Conservation (phyloP, 768 basidiomycete species). For the Daedaleopsis nitida region DNA sequence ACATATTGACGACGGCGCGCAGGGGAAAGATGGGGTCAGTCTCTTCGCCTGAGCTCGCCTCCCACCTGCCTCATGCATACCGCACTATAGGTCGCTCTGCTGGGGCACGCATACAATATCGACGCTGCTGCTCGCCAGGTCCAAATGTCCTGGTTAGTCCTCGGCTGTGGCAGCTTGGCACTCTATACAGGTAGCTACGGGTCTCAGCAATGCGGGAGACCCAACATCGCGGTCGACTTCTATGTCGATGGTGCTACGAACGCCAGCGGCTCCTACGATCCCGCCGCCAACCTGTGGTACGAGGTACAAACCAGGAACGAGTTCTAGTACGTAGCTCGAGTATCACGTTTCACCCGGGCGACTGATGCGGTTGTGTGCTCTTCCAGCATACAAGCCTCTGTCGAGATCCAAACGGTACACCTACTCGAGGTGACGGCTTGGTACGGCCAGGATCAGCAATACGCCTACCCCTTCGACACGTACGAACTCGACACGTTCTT, state of each 20-base stretch:
- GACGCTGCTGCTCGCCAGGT: constrained; percentile 17
- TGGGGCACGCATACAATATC: constrained; percentile 25
- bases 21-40: constrained; percentile 1
- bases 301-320: neutral
- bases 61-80: neutral
- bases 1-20: neutral
- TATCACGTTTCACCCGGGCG: neutral
- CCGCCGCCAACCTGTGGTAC: constrained; percentile 2
- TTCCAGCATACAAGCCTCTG: constrained; percentile 17
- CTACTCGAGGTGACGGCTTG: constrained; percentile 19
- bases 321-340: constrained; percentile 1
- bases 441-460: constrained; percentile 22
- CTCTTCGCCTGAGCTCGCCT: neutral
- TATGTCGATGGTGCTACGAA: constrained; percentile 18
- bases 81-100: constrained; percentile 13
- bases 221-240: constrained; percentile 15
- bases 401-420: constrained; percentile 19
- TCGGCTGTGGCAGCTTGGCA: constrained; percentile 21
- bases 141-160: constrained; percentile 22
- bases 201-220: constrained; percentile 9
- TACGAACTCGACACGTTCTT: constrained; percentile 21
- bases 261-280: constrained; percentile 18
- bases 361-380: too few species aligned
- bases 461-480: constrained; percentile 22
- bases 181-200: neutral